phyloP scores from a whole-genome alignment of 2,329 filamentous ascomycete species.

The Aureobasidium sp. region DNA sequence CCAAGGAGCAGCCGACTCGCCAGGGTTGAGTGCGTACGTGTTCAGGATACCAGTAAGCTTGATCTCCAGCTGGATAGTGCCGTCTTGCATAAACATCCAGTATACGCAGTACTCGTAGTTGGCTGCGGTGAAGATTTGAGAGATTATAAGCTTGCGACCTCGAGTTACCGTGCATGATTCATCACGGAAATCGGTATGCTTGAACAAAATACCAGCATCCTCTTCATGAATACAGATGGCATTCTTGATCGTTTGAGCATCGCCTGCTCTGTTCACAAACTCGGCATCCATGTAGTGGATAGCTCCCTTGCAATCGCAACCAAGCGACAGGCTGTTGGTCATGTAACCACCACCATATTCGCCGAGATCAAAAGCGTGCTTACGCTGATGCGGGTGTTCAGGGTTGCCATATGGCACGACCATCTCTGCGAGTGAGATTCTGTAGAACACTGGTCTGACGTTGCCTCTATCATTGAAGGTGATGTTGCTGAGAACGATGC shows the following conservation, averaged over 20 bases:
- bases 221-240: constrained; percentile 95
- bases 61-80: constrained; percentile 85
- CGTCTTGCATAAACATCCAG: constrained; percentile 90
- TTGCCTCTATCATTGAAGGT: constrained; percentile 68
- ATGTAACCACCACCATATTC: constrained; percentile 78
- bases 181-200: constrained; percentile 81
- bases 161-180: constrained; percentile 80
- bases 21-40: constrained; percentile 75
- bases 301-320: constrained; percentile 80
- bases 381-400: constrained; percentile 71
- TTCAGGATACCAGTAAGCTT: constrained; percentile 87
- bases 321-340: constrained; percentile 55
- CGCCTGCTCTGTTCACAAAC: constrained; percentile 64
- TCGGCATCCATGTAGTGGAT: constrained; percentile 89
- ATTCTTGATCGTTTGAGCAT: constrained; percentile 78
- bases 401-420: constrained; percentile 84
- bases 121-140: constrained; percentile 88
- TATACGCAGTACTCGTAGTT: constrained; percentile 91
- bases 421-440: constrained; percentile 86
- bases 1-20: constrained; percentile 78
- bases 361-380: constrained; percentile 70
- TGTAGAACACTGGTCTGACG: constrained; percentile 75
- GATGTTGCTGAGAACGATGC: constrained; percentile 84
- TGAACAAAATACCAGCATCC: constrained; percentile 85
- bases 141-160: constrained; percentile 76